Conservation (phyloP, 176 grass and related monocot genomes). For the Dactylis glomerata region DNA sequence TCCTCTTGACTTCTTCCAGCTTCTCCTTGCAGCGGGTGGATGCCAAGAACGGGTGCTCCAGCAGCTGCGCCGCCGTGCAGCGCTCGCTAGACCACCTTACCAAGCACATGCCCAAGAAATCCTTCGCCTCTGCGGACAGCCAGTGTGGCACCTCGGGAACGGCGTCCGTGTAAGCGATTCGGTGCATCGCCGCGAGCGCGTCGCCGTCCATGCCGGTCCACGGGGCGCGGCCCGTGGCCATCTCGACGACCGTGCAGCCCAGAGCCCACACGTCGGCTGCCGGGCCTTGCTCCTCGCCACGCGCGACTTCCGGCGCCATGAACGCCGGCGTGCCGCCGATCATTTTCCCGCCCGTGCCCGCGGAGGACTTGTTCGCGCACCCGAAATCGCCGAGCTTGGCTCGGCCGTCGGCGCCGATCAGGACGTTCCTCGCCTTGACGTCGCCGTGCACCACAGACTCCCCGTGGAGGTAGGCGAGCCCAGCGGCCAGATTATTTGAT, state of each 20-base stretch:
- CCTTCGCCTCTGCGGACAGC: no score
- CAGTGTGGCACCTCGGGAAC: no score
- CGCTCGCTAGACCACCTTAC: no score
- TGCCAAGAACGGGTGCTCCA: no score
- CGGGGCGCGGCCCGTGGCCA: conserved; percentile 55
- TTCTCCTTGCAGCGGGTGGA: no score
- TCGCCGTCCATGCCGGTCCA: conserved; percentile 11
- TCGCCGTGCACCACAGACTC: conserved; percentile 54
- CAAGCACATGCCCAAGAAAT: no score
- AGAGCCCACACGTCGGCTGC: conserved; percentile 58
- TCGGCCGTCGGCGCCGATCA: conserved; percentile 51
- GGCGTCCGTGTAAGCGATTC: no score
- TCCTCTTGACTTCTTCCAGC: no score
- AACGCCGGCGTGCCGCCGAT: conserved; percentile 65
- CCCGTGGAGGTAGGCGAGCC: conserved; percentile 70
- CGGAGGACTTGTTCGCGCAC: conserved; percentile 25
- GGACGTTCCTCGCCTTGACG: conserved; percentile 66
- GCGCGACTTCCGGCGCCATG: conserved; percentile 77
- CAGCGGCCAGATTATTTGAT: no score
- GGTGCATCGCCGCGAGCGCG: conserved; percentile 20
- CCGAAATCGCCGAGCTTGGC: conserved; percentile 78
- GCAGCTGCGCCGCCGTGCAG: no score
- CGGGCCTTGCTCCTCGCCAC: conserved; percentile 45
- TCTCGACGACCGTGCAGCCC: conserved; percentile 66
- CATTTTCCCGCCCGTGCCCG: neutral